Percentiles rank a stretch among this genome's conserved stretches.
phyloP scores from a whole-genome alignment of 176 grass and related monocot genomes.

The Secale cereale region DNA sequence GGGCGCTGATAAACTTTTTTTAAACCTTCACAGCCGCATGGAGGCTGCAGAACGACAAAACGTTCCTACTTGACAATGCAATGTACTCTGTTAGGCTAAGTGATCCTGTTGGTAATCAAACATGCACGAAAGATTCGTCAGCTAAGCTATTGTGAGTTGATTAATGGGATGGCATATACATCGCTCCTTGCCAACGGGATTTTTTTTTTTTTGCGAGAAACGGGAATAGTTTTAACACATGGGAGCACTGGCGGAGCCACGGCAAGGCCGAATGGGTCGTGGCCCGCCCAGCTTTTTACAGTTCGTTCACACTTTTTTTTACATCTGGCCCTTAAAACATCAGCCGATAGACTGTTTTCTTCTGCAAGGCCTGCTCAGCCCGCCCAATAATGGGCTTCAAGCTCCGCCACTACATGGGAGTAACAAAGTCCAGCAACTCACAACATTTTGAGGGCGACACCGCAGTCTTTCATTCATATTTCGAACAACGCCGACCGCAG shows the following conservation, averaged over 20 bases:
- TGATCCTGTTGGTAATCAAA: constrained; percentile 29
- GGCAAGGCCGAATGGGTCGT: too few relatives aligned
- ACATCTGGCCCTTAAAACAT: too few relatives aligned
- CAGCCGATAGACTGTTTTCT: too few relatives aligned
- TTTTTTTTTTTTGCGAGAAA: too few relatives aligned
- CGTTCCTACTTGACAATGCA: not conserved
- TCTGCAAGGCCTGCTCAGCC: too few relatives aligned
- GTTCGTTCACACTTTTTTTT: too few relatives aligned
- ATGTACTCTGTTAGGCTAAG: not conserved
- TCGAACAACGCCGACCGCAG: not conserved
- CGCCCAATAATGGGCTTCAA: too few relatives aligned
- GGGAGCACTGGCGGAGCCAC: too few relatives aligned
- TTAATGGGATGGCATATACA: constrained; percentile 7
- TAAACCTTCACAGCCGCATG: too few relatives aligned
- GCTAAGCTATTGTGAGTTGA: constrained; percentile 4
- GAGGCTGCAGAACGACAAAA: not conserved
- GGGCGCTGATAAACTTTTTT: not conserved
- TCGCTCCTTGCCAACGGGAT: constrained; percentile 21
- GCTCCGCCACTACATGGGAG: too few relatives aligned
- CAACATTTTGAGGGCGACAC: not conserved
- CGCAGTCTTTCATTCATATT: not conserved
- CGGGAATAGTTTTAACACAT: not conserved
- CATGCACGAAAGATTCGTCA: constrained; percentile 29
- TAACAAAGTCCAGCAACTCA: not conserved
- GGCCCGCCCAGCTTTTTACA: too few relatives aligned